phyloP scores from a whole-genome alignment of 805 yeast genomes.

The Priceomyces castillae region DNA sequence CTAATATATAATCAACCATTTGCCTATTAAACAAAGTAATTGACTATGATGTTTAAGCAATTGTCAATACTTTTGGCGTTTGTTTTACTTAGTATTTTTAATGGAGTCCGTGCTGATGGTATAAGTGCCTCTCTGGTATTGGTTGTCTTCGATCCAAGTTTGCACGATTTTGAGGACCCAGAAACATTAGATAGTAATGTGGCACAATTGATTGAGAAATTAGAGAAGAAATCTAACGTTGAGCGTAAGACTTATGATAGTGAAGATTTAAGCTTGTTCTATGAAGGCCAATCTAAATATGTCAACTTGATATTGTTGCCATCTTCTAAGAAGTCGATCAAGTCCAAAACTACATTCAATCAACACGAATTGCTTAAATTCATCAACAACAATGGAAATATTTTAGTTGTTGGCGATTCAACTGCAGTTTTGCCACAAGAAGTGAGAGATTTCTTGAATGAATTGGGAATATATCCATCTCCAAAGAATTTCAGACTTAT shows the following conservation, averaged over 20 bases:
- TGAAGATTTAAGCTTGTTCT: slow-evolving; percentile 20
- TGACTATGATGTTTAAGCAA: slow-evolving; percentile 5
- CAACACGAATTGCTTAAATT: slow-evolving; percentile 53
- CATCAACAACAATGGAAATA: slow-evolving; percentile 68
- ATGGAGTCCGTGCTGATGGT: slow-evolving; percentile 7
- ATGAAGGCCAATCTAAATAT: slow-evolving; percentile 22
- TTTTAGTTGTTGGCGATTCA: slow-evolving; percentile 60
- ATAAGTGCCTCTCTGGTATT: slow-evolving; percentile 18
- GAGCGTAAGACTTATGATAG: slow-evolving; percentile 24
- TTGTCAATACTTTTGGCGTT: slow-evolving; percentile 10
- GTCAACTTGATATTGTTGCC: slow-evolving; percentile 37
- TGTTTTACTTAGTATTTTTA: slow-evolving; percentile 1
- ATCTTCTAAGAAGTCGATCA: slow-evolving; percentile 29
- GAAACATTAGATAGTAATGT: slow-evolving; percentile 16
- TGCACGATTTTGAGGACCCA: slow-evolving; percentile 18
- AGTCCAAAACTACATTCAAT: slow-evolving; percentile 27
- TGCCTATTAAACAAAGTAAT: neutral
- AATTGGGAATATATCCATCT: slow-evolving; percentile 80
- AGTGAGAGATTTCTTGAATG: slow-evolving; percentile 63
- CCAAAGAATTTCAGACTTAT: slow-evolving; percentile 64
- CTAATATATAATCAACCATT: neutral
- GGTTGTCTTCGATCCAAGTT: slow-evolving; percentile 33
- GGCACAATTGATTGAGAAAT: slow-evolving; percentile 20
- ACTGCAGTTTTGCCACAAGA: slow-evolving; percentile 32
- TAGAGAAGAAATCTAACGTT: slow-evolving; percentile 17